phyloP scores from a whole-genome alignment of 2,329 filamentous ascomycete genomes.

The Curvularia spicifera region DNA sequence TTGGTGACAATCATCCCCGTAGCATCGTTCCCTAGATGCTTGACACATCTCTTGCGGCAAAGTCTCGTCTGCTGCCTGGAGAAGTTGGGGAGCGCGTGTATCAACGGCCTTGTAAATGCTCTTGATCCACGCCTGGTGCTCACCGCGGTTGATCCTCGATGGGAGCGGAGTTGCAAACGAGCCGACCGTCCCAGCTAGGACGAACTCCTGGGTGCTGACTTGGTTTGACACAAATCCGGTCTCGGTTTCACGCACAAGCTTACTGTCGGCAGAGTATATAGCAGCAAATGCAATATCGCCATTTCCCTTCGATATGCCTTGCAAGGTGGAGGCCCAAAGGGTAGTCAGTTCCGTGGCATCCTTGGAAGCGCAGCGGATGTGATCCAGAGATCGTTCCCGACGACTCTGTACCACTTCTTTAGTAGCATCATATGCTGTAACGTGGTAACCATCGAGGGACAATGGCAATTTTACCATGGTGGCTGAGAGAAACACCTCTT shows the following conservation, averaged over 20 bases:
- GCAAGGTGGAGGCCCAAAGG: background rate
- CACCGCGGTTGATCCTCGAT: background rate
- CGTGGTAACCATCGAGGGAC: conserved; percentile 5
- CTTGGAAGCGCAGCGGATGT: conserved; percentile 1
- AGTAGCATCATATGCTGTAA: conserved; percentile 1
- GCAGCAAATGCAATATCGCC: conserved; percentile 7
- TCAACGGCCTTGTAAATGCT: background rate
- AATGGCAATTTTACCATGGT: conserved; percentile 7
- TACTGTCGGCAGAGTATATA: background rate
- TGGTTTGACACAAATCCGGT: background rate
- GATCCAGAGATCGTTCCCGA: conserved; percentile 4
- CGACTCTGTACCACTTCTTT: background rate
- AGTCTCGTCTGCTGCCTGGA: conserved; percentile 1
- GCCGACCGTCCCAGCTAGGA: conserved; percentile 1
- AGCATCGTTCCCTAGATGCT: conserved; percentile 7
- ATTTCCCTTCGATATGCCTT: conserved; percentile 3
- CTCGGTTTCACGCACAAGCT: background rate
- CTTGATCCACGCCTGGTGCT: background rate
- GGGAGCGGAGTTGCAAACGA: conserved; percentile 3
- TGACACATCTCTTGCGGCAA: conserved; percentile 5
- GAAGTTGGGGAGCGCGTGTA: background rate
- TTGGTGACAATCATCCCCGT: conserved; percentile 7
- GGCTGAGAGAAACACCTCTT: conserved; percentile 8
- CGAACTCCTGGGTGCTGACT: background rate
- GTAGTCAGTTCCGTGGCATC: background rate